phyloP scores from a whole-genome alignment of 1,139 yeast genomes.

The Kluyveromyces sp. region DNA sequence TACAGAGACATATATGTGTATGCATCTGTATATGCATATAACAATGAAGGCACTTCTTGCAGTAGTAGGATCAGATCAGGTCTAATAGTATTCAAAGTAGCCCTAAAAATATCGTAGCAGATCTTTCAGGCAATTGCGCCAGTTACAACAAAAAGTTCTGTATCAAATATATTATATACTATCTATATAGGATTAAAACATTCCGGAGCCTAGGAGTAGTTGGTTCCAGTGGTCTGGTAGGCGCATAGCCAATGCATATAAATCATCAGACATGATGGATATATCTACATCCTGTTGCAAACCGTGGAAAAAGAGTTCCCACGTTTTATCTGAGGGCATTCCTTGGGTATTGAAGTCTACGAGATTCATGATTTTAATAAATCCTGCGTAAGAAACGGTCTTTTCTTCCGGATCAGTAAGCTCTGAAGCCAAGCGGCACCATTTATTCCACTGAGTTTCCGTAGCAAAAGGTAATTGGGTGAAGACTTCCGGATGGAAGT shows the following conservation, averaged over 20 bases:
- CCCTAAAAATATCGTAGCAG: no score
- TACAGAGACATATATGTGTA: neutral
- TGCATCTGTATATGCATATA: neutral
- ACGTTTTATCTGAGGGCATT: slow-evolving; percentile 15
- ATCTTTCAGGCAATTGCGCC: no score
- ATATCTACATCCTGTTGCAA: slow-evolving; percentile 23
- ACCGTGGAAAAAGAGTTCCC: slow-evolving; percentile 22
- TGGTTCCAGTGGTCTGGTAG: slow-evolving; percentile 5
- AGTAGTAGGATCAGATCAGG: no score
- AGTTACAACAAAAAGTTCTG: no score
- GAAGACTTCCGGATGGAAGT: slow-evolving; percentile 50
- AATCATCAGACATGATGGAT: slow-evolving; percentile 21
- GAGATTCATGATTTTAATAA: slow-evolving; percentile 24
- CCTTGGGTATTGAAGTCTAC: slow-evolving; percentile 13
- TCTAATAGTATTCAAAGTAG: no score
- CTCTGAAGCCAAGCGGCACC: slow-evolving; percentile 22
- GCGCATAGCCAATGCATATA: slow-evolving; percentile 18
- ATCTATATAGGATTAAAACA: neutral
- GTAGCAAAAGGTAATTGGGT: slow-evolving; percentile 36
- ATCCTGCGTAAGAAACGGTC: slow-evolving; percentile 29
- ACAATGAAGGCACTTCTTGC: neutral
- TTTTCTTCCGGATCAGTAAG: slow-evolving; percentile 29
- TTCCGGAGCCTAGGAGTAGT: neutral
- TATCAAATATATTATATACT: no score
- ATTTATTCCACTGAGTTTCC: slow-evolving; percentile 22